Conservation (phyloP, 2,329 filamentous ascomycete genomes). For the Didymella pomorum region DNA sequence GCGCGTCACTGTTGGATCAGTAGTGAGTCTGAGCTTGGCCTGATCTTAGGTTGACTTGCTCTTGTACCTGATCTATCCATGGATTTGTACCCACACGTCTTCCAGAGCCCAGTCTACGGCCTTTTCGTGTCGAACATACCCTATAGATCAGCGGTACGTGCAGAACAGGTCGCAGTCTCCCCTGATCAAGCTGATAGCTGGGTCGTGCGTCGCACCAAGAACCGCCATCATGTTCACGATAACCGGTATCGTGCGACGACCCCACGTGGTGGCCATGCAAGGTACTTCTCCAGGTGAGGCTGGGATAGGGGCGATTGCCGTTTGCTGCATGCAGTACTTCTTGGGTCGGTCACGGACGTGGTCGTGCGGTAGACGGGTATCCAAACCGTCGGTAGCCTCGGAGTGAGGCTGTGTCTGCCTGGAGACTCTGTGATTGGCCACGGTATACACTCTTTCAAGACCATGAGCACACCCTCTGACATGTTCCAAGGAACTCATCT, state of each 20-base stretch:
- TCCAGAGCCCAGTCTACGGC: slow-evolving; percentile 2
- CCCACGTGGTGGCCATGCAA: slow-evolving; percentile 13
- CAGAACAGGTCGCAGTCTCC: slow-evolving; percentile 13
- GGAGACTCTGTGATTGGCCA: not conserved
- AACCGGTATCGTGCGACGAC: not conserved
- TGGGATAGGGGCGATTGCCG: not conserved
- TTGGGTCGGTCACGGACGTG: not conserved
- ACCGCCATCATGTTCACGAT: not conserved
- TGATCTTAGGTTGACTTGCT: not conserved
- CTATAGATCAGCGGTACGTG: not conserved
- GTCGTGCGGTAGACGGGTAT: not conserved
- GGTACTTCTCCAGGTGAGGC: not conserved
- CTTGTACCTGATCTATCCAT: slow-evolving; percentile 2
- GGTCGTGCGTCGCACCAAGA: not conserved
- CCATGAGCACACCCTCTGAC: too few relatives aligned
- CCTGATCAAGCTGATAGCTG: not conserved
- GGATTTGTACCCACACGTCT: not conserved
- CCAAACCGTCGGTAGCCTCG: not conserved
- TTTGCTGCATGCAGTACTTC: not conserved
- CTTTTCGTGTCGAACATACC: slow-evolving; percentile 6
- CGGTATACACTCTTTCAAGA: too few relatives aligned
- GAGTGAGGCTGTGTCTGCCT: not conserved
- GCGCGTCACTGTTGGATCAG: not conserved
- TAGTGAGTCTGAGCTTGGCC: not conserved
- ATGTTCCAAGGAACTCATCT: not conserved